Base-by-base conservation (phyloP, 2,329 filamentous ascomycete species). In the Aspergillus chevalieri region DNA sequence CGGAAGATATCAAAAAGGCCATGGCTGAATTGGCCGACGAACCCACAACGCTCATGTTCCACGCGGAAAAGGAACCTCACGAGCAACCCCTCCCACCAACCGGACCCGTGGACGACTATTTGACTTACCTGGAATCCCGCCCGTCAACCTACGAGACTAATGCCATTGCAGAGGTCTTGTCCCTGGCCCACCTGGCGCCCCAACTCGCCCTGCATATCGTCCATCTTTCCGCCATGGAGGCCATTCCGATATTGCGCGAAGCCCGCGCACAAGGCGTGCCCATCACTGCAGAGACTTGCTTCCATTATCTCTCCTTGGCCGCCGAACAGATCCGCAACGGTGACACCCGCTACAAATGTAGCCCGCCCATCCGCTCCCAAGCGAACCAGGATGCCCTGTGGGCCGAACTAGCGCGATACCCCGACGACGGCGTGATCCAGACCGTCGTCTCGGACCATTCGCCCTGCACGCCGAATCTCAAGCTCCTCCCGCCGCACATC, bases 391-490 rank as follows among this genome's bases (percentile, higher is more conserved):
- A 95, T 60, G 81, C 80, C 1, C 78, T 98, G 0, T 98, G 93
- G 93, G 79, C 81, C 6, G 93, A 97, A 70, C 76, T 98, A 7
- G 64, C 70, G 47, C 65, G 68, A 56, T 57, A 73, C 63, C 74
- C 77, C 33, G 76, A 77, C 0, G 84, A 91, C 61, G 38, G 89
- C 8, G 89, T 94, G 56, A 91, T 98, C 68, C 81, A 84, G 64
- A 97, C 93, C 0, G 81, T 98, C 26, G 93, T 98, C 2, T 94
- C 87, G 0, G 93, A 97, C 65, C 93, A 98, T 75, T 95, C 89
- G 4, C 93, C 93, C 6, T 97, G 93, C 76, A 97, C 93, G 3
- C 92, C 93, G 0, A 85, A 95, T 65, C 79, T 98, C 47, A 98
- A 98, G 71, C 80, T 95, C 17, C 80, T 96, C 0, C 91, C 91